A percentile compares a stretch with the other conserved stretches of the same genome.
Conservation (phyloP, 257 asterid species). For the Nicotiana attenuata region DNA sequence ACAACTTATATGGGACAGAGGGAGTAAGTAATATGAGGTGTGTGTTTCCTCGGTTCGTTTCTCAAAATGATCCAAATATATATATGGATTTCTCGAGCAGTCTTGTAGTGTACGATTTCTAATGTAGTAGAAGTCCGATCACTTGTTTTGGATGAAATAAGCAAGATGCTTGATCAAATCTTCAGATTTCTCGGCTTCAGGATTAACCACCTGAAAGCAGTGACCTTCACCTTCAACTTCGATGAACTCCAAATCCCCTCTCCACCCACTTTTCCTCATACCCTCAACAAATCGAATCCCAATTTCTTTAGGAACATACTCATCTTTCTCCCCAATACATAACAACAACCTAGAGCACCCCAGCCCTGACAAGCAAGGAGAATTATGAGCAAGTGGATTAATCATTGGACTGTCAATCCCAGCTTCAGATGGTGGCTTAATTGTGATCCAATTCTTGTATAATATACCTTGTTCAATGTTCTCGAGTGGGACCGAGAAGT, state of each 20-base stretch:
- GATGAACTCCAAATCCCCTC: slow-evolving; percentile 44
- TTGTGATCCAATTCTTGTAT: background rate
- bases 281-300: slow-evolving; percentile 26
- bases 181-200: slow-evolving; percentile 25
- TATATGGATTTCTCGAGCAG: no score
- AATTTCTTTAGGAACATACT: background rate
- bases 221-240: slow-evolving; percentile 49
- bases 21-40: no score
- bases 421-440: background rate
- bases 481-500: slow-evolving; percentile 4
- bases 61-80: no score
- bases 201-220: slow-evolving; percentile 23
- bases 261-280: slow-evolving; percentile 52
- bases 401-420: background rate
- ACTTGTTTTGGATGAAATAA: slow-evolving; percentile 19
- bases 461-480: background rate
- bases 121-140: no score
- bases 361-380: background rate
- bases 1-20: no score
- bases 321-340: slow-evolving; percentile 26
- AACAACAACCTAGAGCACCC: slow-evolving; percentile 12
- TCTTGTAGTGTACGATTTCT: no score
- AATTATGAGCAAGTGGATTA: background rate
- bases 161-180: slow-evolving; percentile 33
- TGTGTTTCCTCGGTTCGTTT: no score